Percentiles rank a stretch among this genome's conserved stretches.
phyloP scores from a whole-genome alignment of 1,284 basidiomycete genomes.

The Fereydounia khargensis region DNA sequence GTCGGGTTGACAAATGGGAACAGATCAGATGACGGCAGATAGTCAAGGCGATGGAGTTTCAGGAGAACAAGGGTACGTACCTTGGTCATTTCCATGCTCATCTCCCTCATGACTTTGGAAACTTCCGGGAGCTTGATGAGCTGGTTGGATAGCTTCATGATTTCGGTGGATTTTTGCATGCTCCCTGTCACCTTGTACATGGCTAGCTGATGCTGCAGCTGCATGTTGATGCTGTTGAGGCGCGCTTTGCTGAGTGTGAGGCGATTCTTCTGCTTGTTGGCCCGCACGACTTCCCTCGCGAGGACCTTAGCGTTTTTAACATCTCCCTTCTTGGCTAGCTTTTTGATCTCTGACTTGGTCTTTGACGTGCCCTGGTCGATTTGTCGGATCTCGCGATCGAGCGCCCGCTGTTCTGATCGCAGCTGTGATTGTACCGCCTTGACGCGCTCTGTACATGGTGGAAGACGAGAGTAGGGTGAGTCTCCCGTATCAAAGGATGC shows the following conservation, averaged over 20 bases:
- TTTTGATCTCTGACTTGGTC: constrained; percentile 79
- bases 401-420: constrained; percentile 45
- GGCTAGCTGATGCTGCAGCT: constrained; percentile 93
- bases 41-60: no score
- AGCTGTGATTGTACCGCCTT: constrained; percentile 49
- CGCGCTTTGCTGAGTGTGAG: constrained; percentile 88
- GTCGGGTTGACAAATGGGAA: no score
- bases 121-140: constrained; percentile 90
- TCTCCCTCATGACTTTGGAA: constrained; percentile 87
- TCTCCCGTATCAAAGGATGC: no score
- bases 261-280: constrained; percentile 89
- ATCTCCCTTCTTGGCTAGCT: constrained; percentile 86
- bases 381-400: constrained; percentile 61
- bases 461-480: not conserved
- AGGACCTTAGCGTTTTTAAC: constrained; percentile 87
- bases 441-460: constrained; percentile 25
- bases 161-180: constrained; percentile 94
- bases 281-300: constrained; percentile 89
- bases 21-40: not conserved
- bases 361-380: constrained; percentile 80
- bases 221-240: constrained; percentile 84
- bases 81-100: constrained; percentile 99
- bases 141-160: constrained; percentile 95
- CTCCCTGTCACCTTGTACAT: constrained; percentile 96
- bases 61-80: constrained; percentile 1